phyloP scores from a whole-genome alignment of 371 early-diverging fungal genomes.

The Entomophthora muscae region DNA sequence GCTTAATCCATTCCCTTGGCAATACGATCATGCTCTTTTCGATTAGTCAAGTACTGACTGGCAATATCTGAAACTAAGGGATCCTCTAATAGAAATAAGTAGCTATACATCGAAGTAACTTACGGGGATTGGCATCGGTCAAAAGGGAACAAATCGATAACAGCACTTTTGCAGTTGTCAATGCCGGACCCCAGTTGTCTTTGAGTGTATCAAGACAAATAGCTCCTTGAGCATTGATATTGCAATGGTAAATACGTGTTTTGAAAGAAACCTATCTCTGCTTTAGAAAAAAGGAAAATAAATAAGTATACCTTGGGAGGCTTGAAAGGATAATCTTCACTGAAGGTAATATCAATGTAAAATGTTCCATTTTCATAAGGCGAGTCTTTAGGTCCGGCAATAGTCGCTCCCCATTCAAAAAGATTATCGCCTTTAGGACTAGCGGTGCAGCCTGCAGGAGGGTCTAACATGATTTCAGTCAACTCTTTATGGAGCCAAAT shows the following conservation, averaged over 20 bases:
- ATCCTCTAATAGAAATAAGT: constrained; percentile 38
- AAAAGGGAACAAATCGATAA: constrained; percentile 74
- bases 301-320: constrained; percentile 53
- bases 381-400: constrained; percentile 72
- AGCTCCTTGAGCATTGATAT: constrained; percentile 74
- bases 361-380: constrained; percentile 66
- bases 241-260: constrained; percentile 91
- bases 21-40: constrained; percentile 76
- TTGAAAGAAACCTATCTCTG: constrained; percentile 43
- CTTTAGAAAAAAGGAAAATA: not conserved
- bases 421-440: constrained; percentile 91
- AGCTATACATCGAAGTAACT: constrained; percentile 8
- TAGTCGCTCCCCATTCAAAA: constrained; percentile 91
- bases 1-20: constrained; percentile 80
- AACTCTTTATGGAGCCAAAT: constrained; percentile 78
- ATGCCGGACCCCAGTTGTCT: constrained; percentile 89
- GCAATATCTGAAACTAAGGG: constrained; percentile 86
- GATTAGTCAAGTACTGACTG: constrained; percentile 69
- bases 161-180: constrained; percentile 84
- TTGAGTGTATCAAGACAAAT: constrained; percentile 89
- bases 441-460: constrained; percentile 90
- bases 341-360: constrained; percentile 65
- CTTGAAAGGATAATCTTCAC: constrained; percentile 86
- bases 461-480: constrained; percentile 86
- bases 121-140: constrained; percentile 85